Conservation (phyloP, 345 rosid genomes). For the Theobroma cacao region DNA sequence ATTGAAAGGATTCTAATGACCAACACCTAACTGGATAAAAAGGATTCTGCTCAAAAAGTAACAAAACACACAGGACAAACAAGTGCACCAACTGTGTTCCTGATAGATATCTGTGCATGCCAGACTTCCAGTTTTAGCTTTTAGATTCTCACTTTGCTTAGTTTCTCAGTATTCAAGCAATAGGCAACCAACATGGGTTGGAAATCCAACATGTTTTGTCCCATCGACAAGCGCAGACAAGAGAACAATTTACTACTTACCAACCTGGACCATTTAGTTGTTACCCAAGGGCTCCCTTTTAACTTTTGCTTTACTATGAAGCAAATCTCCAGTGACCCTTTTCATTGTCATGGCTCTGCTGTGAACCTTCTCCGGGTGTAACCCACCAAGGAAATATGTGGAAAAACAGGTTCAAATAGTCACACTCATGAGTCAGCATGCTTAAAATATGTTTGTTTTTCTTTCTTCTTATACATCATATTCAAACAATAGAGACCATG, state of each 20-base stretch:
- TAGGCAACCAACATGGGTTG: conserved; percentile 11
- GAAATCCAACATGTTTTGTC: conserved; percentile 18
- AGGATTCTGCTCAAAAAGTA: conserved; percentile 21
- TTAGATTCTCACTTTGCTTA: conserved; percentile 30
- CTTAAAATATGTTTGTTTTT: no score
- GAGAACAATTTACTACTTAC: conserved; percentile 11
- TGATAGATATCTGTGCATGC: conserved; percentile 14
- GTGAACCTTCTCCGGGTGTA: neutral
- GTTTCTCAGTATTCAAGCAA: conserved; percentile 22
- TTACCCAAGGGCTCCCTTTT: conserved; percentile 7
- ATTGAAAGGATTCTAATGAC: no score
- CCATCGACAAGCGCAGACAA: conserved; percentile 24
- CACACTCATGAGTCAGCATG: no score
- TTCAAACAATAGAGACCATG: neutral
- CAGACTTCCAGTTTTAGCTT: conserved; percentile 19
- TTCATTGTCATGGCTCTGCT: neutral
- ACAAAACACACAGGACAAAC: conserved; percentile 40
- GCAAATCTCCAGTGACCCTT: neutral
- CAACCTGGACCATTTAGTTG: conserved; percentile 28
- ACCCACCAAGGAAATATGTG: no score
- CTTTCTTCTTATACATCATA: no score
- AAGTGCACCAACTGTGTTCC: conserved; percentile 18
- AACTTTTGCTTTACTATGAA: conserved; percentile 5
- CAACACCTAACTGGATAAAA: no score
- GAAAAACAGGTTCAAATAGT: no score